phyloP scores from a whole-genome alignment of 805 yeast genomes.

The Wickerhamia fluorescens region DNA sequence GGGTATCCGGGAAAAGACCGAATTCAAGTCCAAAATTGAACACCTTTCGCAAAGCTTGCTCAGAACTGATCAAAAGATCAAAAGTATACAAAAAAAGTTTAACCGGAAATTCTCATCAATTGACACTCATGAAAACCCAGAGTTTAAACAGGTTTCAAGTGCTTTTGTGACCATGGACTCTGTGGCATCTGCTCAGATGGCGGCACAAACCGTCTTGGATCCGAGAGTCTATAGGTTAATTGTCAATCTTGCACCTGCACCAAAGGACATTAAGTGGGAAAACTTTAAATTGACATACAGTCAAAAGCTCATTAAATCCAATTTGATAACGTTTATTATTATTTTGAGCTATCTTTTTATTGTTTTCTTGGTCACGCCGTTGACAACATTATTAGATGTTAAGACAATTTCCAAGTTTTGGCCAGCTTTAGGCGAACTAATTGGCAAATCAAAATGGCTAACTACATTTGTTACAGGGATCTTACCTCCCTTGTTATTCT shows the following conservation, averaged over 20 bases:
- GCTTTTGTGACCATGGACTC: slow-evolving; percentile 46
- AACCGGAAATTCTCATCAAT: slow-evolving; percentile 19
- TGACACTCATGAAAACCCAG: slow-evolving; percentile 17
- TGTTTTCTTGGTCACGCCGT: slow-evolving; percentile 49
- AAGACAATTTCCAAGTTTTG: slow-evolving; percentile 50
- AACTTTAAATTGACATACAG: slow-evolving; percentile 38
- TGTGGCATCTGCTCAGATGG: slow-evolving; percentile 44
- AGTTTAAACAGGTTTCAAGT: slow-evolving; percentile 33
- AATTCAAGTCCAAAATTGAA: slow-evolving; percentile 22
- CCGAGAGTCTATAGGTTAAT: slow-evolving; percentile 38
- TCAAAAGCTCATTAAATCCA: slow-evolving; percentile 30
- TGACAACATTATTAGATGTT: slow-evolving; percentile 50
- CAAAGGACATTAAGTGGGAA: slow-evolving; percentile 39
- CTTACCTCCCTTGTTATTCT: slow-evolving; percentile 53
- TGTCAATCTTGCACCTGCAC: slow-evolving; percentile 41
- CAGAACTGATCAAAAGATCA: slow-evolving; percentile 34
- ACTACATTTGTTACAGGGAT: slow-evolving; percentile 55
- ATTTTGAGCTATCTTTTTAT: slow-evolving; percentile 44
- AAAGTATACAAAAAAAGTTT: slow-evolving; percentile 24
- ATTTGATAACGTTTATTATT: slow-evolving; percentile 36
- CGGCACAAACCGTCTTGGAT: slow-evolving; percentile 39
- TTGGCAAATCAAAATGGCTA: slow-evolving; percentile 43
- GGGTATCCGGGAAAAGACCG: slow-evolving; percentile 10
- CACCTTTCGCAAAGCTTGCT: slow-evolving; percentile 26
- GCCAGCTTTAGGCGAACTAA: slow-evolving; percentile 52